These are phyloP conservation scores for Mortierella antarctica DNA, from an alignment of 192 early-diverging fungal genomes.

Conservation along the genomic window DNA sequence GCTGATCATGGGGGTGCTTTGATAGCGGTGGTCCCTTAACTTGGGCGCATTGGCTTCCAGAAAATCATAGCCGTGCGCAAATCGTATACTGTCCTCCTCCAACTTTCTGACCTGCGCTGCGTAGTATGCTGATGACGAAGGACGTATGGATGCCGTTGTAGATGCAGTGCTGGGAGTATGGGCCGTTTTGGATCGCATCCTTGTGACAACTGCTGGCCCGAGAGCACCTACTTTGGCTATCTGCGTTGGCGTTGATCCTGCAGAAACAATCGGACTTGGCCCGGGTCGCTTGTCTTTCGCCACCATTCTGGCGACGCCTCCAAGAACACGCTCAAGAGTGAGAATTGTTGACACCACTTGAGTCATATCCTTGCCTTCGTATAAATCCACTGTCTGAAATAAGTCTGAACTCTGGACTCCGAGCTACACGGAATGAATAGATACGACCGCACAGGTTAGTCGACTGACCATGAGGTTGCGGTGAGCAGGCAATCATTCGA, in stretches of 20 bases:
- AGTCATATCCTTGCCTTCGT: slow-evolving; percentile 83
- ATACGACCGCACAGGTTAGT: background rate
- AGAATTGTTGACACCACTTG: slow-evolving; percentile 79
- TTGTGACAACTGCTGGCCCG: slow-evolving; percentile 21
- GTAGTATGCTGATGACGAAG: slow-evolving; percentile 36
- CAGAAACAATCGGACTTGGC: slow-evolving; percentile 25
- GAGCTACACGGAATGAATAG: slow-evolving; percentile 54
- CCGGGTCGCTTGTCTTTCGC: slow-evolving; percentile 41
- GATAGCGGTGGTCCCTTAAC: slow-evolving; percentile 29
- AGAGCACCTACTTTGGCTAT: background rate
- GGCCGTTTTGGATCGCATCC: slow-evolving; percentile 42
- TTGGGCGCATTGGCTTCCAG: slow-evolving; percentile 8
- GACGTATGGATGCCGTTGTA: slow-evolving; percentile 37
- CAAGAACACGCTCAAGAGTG: slow-evolving; percentile 72
- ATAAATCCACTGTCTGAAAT: slow-evolving; percentile 85
- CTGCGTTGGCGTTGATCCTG: slow-evolving; percentile 20
- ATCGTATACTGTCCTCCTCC: slow-evolving; percentile 50
- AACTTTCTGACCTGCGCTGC: slow-evolving; percentile 42
- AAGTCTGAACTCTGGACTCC: slow-evolving; percentile 79
- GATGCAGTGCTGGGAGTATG: slow-evolving; percentile 22
- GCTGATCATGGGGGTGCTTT: slow-evolving; percentile 29
- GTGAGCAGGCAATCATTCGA: background rate
- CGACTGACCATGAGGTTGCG: no score
- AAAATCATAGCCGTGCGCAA: slow-evolving; percentile 32
- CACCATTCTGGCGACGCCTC: slow-evolving; percentile 40